phyloP scores from a whole-genome alignment of 2,329 filamentous ascomycete genomes.

The Pseudocercospora crystallina region DNA sequence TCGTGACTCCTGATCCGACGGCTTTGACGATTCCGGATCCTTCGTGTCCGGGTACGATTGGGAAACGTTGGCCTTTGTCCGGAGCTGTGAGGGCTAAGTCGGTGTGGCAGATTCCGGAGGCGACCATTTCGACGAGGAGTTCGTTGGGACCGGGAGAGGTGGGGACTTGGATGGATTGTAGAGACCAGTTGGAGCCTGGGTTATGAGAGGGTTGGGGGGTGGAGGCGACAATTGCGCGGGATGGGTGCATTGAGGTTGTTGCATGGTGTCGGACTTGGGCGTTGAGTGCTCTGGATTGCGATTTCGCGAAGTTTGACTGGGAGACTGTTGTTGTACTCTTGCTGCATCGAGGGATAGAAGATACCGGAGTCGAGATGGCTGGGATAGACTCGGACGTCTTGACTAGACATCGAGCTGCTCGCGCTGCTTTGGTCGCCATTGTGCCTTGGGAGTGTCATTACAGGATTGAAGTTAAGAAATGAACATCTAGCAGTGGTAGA shows the following conservation, averaged over 20 bases:
- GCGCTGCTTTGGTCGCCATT: no score
- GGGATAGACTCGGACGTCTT: no score
- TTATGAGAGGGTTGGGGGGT: slow-evolving; percentile 15
- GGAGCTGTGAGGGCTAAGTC: slow-evolving; percentile 25
- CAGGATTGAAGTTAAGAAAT: no score
- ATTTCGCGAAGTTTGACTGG: no score
- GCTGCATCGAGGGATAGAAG: no score
- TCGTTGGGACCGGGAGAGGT: slow-evolving; percentile 23
- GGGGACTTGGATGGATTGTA: slow-evolving; percentile 21
- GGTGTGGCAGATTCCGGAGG: slow-evolving; percentile 30
- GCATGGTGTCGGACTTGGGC: no score
- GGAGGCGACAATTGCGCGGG: slow-evolving; percentile 21
- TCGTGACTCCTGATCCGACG: slow-evolving; percentile 39
- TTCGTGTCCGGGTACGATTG: slow-evolving; percentile 29
- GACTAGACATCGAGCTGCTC: no score
- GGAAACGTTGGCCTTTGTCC: slow-evolving; percentile 22
- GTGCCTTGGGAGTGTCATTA: no score
- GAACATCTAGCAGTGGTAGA: no score
- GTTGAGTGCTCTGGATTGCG: no score
- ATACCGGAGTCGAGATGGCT: no score
- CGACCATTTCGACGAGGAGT: slow-evolving; percentile 29
- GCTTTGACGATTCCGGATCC: slow-evolving; percentile 46
- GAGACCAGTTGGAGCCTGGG: slow-evolving; percentile 19
- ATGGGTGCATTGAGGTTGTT: slow-evolving; percentile 9
- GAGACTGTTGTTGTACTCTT: no score